Base-by-base conservation (phyloP, 345 rosid genomes). In the thale cress (Arabidopsis thaliana) region DNA sequence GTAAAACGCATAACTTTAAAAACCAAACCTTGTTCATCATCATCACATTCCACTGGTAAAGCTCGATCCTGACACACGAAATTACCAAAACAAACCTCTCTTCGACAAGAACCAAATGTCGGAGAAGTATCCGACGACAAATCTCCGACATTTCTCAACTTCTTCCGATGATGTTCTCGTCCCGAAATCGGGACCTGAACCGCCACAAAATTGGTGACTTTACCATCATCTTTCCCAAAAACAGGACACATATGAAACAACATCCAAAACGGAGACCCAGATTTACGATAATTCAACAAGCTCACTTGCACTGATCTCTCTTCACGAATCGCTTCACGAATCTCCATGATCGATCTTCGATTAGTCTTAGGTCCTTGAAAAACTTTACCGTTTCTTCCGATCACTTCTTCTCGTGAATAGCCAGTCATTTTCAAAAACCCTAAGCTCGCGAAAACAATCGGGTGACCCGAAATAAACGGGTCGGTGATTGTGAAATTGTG, bases 201-300 rank as follows among this genome's bases (percentile, higher is more conserved):
- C 9, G 93, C 97, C 28, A 90, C 85, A 64, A 95, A 92, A 78
- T 95, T 84, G 68, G 77, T 78, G 9, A 87, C 90, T 76, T 80
- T 75, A 25, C 97, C 97, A 23, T 89, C 90, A 12, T 77, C 79
- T 72, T 66, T 79, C 42, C 83, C 77, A 56, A 90, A 92, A 61
- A 95, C 86, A 1, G 97, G 99, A 61, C 59, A 59, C 94, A 92
- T 78, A 56, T 78, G 87, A 75, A 95, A 95, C 85, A 90, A 40
- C 84, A 90, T 82, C 99, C 99, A 92, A 78, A 90, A 89, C 22
- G 99, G 93, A 3, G 96, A 86, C 61, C 97, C 97, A 59, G 91
- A 92, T 76, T 89, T 95, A 10, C 86, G 84, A 37, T 95, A 92
- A 80, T 95, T 95, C 89, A 90, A 79, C 59, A 95, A 64, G 73